Percentiles rank a stretch among this genome's conserved stretches.
These are phyloP conservation scores for Carex kokanica DNA, from an alignment of 176 grass and related monocot species.

Conservation along the genomic window DNA sequence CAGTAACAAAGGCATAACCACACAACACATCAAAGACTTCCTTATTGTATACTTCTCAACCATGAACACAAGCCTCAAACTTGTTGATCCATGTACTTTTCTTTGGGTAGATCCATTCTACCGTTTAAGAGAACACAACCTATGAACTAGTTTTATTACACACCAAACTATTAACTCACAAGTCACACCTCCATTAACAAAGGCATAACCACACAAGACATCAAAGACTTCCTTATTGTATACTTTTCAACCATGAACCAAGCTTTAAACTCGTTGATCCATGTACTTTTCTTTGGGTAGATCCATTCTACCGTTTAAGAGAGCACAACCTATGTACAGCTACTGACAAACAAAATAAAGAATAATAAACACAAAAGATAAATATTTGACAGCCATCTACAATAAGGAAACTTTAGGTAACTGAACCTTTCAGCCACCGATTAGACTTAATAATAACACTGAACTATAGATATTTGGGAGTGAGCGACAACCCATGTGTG, in stretches of 20 bases:
- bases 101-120: constrained; percentile 29
- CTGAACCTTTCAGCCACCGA: constrained; percentile 15
- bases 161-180: constrained; percentile 10
- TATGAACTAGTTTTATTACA: constrained; percentile 3
- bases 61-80: constrained; percentile 25
- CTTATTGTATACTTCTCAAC: constrained; percentile 39
- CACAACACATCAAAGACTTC: constrained; percentile 14
- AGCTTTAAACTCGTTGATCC: constrained; percentile 28
- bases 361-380: constrained; percentile 26
- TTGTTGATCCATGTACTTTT: constrained; percentile 30
- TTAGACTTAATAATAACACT: neutral
- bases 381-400: constrained; percentile 21
- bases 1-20: neutral
- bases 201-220: constrained; percentile 4
- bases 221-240: constrained; percentile 35
- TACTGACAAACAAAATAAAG: constrained; percentile 29
- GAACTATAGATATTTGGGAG: neutral
- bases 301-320: constrained; percentile 28
- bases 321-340: constrained; percentile 29
- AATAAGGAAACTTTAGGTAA: constrained; percentile 20
- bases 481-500: too few relatives aligned
- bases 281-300: constrained; percentile 27
- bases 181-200: too few relatives aligned
- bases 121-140: constrained; percentile 10
- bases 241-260: constrained; percentile 27